Evolutionary conservation across 305 asterid species (phyloP).

Genomic region (Petunia hybrid): DNA sequence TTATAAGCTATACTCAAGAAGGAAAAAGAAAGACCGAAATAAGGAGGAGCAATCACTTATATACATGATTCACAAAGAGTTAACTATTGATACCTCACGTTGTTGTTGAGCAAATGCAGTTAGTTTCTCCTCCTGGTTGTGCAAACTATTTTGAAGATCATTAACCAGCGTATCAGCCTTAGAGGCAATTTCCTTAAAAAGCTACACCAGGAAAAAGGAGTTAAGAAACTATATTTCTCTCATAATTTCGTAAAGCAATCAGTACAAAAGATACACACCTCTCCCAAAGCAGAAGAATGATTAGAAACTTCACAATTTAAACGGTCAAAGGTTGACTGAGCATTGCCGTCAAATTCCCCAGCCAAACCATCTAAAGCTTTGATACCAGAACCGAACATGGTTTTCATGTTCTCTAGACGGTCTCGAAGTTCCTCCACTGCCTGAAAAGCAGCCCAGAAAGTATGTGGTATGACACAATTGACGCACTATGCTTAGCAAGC

Average conservation of each 20-base stretch:
- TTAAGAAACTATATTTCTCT: slow-evolving; percentile 22
- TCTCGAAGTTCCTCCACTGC: slow-evolving; percentile 90
- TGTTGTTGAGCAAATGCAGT: slow-evolving; percentile 77
- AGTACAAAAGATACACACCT: slow-evolving; percentile 59
- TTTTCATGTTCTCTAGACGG: slow-evolving; percentile 69
- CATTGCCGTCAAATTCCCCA: slow-evolving; percentile 77
- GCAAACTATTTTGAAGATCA: slow-evolving; percentile 89
- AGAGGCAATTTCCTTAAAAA: slow-evolving; percentile 74
- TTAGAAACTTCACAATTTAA: slow-evolving; percentile 86
- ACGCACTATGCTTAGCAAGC: not conserved
- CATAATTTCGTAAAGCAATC: slow-evolving; percentile 26
- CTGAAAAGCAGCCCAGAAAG: slow-evolving; percentile 49
- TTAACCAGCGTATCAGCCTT: slow-evolving; percentile 85
- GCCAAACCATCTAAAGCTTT: slow-evolving; percentile 80
- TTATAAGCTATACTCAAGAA: slow-evolving; percentile 15
- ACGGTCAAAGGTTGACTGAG: slow-evolving; percentile 72
- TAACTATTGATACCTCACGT: slow-evolving; percentile 61
- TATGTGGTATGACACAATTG: no score
- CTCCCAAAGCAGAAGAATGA: slow-evolving; percentile 81
- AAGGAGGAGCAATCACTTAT: not conserved
- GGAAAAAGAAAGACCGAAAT: slow-evolving; percentile 13
- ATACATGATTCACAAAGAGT: slow-evolving; percentile 30
- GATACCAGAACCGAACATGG: slow-evolving; percentile 87
- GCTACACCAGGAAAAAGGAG: slow-evolving; percentile 59
- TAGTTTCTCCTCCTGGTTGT: slow-evolving; percentile 76